These are phyloP conservation scores for Hippophae tibetana DNA, from an alignment of 306 rosid genomes.

Conservation along the genomic window DNA sequence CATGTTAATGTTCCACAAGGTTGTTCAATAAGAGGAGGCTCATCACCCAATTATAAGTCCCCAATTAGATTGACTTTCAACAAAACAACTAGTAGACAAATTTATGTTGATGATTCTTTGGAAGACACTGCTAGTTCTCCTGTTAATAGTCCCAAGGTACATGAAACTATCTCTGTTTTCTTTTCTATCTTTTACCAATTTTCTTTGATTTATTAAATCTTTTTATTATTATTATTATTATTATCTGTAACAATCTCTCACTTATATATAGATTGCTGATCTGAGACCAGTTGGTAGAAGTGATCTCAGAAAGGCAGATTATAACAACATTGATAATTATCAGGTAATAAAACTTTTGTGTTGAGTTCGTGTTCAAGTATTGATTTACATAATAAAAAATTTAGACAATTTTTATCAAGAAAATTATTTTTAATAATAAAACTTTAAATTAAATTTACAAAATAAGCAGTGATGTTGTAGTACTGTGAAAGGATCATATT, in stretches of 20 bases:
- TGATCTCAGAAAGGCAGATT: constrained; percentile 31
- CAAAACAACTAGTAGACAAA: constrained; percentile 41
- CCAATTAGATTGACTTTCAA: constrained; percentile 43
- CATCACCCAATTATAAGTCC: constrained; percentile 1
- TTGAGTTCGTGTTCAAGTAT: too few relatives aligned
- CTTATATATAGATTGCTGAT: constrained; percentile 42
- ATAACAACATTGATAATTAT: constrained; percentile 33
- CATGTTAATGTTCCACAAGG: not conserved
- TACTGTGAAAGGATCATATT: too few relatives aligned
- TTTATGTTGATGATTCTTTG: constrained; percentile 51
- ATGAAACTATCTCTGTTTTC: too few relatives aligned
- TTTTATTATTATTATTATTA: not conserved
- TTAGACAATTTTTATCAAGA: too few relatives aligned
- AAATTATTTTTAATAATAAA: too few relatives aligned
- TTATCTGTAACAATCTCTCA: not conserved
- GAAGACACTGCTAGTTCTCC: constrained; percentile 98
- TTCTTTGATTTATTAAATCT: not conserved
- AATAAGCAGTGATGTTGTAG: too few relatives aligned
- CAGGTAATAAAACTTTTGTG: constrained; percentile 32
- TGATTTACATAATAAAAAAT: too few relatives aligned
- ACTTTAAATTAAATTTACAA: too few relatives aligned
- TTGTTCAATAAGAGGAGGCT: too few relatives aligned
- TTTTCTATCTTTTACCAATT: not conserved
- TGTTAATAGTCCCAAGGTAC: constrained; percentile 84
- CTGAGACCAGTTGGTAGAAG: constrained; percentile 27